Conservation (phyloP, 2,329 filamentous ascomycete species). For the Cercospora sp. region DNA sequence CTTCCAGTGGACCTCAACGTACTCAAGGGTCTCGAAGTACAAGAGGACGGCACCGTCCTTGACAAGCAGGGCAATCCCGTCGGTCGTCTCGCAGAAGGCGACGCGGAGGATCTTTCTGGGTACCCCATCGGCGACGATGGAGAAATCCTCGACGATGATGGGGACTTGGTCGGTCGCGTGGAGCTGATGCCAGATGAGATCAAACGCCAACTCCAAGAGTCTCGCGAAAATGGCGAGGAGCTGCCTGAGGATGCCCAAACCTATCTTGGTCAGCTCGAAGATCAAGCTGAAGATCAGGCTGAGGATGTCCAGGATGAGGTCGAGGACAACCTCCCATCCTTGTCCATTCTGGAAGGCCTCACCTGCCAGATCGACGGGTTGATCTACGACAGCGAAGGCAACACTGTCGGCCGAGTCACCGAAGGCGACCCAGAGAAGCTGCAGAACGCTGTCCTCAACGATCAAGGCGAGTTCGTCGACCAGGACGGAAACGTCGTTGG, state of each 20-base stretch:
- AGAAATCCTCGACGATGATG: conserved; percentile 57
- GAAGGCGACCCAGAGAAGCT: conserved; percentile 52
- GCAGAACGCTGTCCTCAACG: conserved; percentile 52
- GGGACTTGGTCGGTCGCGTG: conserved; percentile 55
- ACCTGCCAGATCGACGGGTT: conserved; percentile 50
- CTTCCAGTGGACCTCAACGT: conserved; percentile 48
- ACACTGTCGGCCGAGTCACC: conserved; percentile 50
- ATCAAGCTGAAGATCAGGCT: conserved; percentile 27
- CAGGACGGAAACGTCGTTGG: conserved; percentile 56
- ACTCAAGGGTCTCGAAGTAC: conserved; percentile 54
- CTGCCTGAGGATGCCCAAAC: conserved; percentile 40
- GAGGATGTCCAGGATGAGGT: conserved; percentile 38
- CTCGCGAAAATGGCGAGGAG: conserved; percentile 40
- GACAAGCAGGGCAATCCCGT: conserved; percentile 53
- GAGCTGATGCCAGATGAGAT: conserved; percentile 51
- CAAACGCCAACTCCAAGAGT: conserved; percentile 45
- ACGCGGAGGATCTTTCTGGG: conserved; percentile 54
- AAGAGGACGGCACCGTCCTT: conserved; percentile 56
- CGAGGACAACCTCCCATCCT: conserved; percentile 43
- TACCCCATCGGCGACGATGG: conserved; percentile 56
- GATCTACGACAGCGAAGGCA: conserved; percentile 53
- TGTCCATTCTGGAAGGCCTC: conserved; percentile 50
- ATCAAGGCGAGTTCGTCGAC: conserved; percentile 57
- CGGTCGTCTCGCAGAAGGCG: conserved; percentile 53
- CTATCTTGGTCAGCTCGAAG: conserved; percentile 34